Evolutionary conservation across 805 yeast genomes (phyloP).

Genomic region (Wickerhamiella siamensis): DNA sequence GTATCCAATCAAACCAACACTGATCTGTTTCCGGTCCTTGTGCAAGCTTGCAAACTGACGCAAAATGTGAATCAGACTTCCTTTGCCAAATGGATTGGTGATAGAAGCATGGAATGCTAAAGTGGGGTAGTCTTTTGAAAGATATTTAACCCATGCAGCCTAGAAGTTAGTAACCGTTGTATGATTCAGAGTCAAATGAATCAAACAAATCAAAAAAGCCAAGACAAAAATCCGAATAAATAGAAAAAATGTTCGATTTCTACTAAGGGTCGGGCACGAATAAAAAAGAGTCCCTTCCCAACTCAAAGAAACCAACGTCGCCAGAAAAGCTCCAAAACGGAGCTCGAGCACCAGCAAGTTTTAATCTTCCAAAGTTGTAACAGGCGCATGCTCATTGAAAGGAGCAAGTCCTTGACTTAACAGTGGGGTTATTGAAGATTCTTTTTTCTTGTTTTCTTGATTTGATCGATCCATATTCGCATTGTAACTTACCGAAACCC

Average conservation of each 20-base stretch:
- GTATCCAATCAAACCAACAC: slow-evolving; percentile 94
- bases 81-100: slow-evolving; percentile 95
- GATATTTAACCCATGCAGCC: slow-evolving; percentile 98
- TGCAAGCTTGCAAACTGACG: slow-evolving; percentile 88
- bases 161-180: slow-evolving; percentile 29
- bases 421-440: slow-evolving; percentile 52
- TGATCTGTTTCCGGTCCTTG: slow-evolving; percentile 85
- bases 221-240: slow-evolving; percentile 7
- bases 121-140: slow-evolving; percentile 85
- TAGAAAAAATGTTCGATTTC: slow-evolving; percentile 53
- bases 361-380: slow-evolving; percentile 94
- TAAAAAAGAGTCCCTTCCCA: slow-evolving; percentile 37
- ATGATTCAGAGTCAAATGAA: background rate
- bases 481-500: slow-evolving; percentile 88
- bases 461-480: too few species aligned
- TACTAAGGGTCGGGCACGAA: slow-evolving; percentile 57
- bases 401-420: slow-evolving; percentile 31
- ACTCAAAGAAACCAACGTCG: slow-evolving; percentile 60
- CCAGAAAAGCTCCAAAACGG: slow-evolving; percentile 36
- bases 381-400: slow-evolving; percentile 58
- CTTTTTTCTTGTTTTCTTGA: background rate
- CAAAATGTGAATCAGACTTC: slow-evolving; percentile 80
- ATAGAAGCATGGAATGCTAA: slow-evolving; percentile 96
- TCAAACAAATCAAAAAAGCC: slow-evolving; percentile 9
- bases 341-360: slow-evolving; percentile 37